These are phyloP conservation scores for Poa annua DNA, from an alignment of 176 grass and related monocot genomes.

Conservation along the genomic window DNA sequence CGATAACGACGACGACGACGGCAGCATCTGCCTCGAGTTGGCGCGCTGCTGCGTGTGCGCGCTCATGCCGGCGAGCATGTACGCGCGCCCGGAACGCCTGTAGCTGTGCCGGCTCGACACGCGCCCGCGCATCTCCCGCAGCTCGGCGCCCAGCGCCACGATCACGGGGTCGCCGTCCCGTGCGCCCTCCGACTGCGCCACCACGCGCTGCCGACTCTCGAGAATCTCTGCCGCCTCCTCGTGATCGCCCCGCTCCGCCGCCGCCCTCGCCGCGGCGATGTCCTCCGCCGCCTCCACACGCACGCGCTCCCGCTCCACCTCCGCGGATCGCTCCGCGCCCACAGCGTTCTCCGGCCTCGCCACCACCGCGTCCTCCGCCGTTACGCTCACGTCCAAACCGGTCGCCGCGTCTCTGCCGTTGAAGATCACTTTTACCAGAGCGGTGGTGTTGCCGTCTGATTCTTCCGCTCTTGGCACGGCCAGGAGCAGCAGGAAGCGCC, in stretches of 20 bases:
- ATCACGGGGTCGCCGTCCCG: constrained; percentile 15
- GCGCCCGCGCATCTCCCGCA: constrained; percentile 27
- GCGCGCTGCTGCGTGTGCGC: constrained; percentile 45
- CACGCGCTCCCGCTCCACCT: constrained; percentile 47
- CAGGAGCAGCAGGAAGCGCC: constrained; percentile 58
- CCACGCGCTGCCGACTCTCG: constrained; percentile 27
- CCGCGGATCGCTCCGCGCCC: constrained; percentile 18
- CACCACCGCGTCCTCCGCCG: constrained; percentile 30
- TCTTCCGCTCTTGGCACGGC: constrained; percentile 29
- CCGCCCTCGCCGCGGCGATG: constrained; percentile 41
- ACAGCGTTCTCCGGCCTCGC: constrained; percentile 18
- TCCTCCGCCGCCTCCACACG: constrained; percentile 43
- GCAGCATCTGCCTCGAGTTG: constrained; percentile 21
- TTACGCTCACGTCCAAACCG: constrained; percentile 25
- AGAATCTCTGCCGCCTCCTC: constrained; percentile 47
- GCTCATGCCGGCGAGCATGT: constrained; percentile 43
- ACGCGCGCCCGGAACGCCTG: constrained; percentile 38
- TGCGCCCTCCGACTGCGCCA: constrained; percentile 33
- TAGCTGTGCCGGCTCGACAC: constrained; percentile 36
- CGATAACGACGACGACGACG: too few species aligned
- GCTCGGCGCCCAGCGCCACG: constrained; percentile 18
- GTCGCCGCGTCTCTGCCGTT: constrained; percentile 41
- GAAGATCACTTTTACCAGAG: constrained; percentile 43
- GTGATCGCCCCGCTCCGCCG: constrained; percentile 42
- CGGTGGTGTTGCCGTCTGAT: background rate